Base-by-base conservation (phyloP, 202 grass and related monocot genomes). In the Hordeum pubiflorum region DNA sequence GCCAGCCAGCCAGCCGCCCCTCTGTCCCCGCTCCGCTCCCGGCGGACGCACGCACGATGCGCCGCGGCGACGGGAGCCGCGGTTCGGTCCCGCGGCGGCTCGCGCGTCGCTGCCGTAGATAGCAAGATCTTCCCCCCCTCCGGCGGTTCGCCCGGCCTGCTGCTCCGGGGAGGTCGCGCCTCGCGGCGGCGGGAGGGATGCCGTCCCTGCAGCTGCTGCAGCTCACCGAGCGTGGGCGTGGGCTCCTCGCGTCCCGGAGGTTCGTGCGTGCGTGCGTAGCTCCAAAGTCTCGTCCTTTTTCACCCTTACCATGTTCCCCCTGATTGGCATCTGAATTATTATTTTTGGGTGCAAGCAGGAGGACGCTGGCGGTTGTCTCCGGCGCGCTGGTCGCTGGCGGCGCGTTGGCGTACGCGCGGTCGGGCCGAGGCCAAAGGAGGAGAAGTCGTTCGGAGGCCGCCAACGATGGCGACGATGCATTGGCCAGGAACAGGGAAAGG, bases 171-270 rank as follows among this genome's bases (percentile, higher is more conserved):
- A 67, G 75, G 50, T 54, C 50, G 17, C 50, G 50, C 50, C 50
- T 54, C 50, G 50, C 17, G 50, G 26, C 75, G 27, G 27, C 41
- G 46, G 20, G 57, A 29, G 72, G 57, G 63, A 98, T 98, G 95
- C 70, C 88, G 43, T 95, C 95, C 33, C 95, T 93, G 75, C 95
- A 98, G 86, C 74, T 98, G 82, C 85, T 98, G 75, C 84, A 87
- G 83, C 52, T 98, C 75, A 93, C 86, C 21, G 92, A 98, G 58
- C 95, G 82, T 54, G 90, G 95, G 3, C 88, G 88, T 4, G 86
- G 81, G 20, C 84, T 98, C 63, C 44, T 98, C 68, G 76, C 87
- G 56, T 94, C 95, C 54, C 87, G 88, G 83, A 94, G 86, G 94
- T 76, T 63, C 18, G 78, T 44, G 75, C 18, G 78, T 44, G 70